phyloP scores from a whole-genome alignment of 1,139 yeast species.

The Kluyveromyces sp. region DNA sequence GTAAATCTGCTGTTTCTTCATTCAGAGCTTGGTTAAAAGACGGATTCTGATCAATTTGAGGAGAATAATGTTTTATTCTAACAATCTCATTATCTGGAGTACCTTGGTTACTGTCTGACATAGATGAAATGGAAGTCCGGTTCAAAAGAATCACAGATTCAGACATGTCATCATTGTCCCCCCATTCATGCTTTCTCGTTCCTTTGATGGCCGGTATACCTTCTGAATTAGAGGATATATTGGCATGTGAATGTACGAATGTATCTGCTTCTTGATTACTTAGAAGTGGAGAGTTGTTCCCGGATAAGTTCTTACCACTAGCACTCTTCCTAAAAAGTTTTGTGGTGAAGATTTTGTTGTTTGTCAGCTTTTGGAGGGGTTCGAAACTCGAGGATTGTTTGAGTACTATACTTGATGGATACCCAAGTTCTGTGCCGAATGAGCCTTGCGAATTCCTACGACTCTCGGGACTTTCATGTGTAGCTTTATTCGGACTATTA shows the following conservation, averaged over 20 bases:
- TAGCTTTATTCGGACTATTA: slow-evolving; percentile 17
- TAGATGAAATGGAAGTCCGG: slow-evolving; percentile 9
- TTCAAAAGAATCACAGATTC: slow-evolving; percentile 24
- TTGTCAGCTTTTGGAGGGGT: slow-evolving; percentile 24
- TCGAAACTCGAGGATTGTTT: slow-evolving; percentile 26
- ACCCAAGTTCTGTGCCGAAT: slow-evolving; percentile 7
- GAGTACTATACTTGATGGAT: slow-evolving; percentile 12
- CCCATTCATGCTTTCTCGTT: slow-evolving; percentile 37
- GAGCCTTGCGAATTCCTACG: slow-evolving; percentile 5
- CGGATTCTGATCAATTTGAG: background rate
- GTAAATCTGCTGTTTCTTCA: no score
- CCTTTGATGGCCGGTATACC: slow-evolving; percentile 32
- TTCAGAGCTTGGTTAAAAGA: no score
- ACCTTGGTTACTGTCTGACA: slow-evolving; percentile 3
- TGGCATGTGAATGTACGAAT: background rate
- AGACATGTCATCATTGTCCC: slow-evolving; percentile 16
- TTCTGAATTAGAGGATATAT: slow-evolving; percentile 2
- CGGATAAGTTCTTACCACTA: slow-evolving; percentile 9
- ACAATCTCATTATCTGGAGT: slow-evolving; percentile 1
- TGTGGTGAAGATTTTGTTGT: slow-evolving; percentile 21
- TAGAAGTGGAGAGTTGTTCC: slow-evolving; percentile 6
- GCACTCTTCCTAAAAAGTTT: slow-evolving; percentile 24
- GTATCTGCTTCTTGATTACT: slow-evolving; percentile 6
- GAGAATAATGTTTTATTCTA: slow-evolving; percentile 3
- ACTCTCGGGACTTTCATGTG: slow-evolving; percentile 1